These are phyloP conservation scores for Cystobasidiaceae sp. DNA, from an alignment of 1,284 basidiomycete genomes.

Conservation along the genomic window DNA sequence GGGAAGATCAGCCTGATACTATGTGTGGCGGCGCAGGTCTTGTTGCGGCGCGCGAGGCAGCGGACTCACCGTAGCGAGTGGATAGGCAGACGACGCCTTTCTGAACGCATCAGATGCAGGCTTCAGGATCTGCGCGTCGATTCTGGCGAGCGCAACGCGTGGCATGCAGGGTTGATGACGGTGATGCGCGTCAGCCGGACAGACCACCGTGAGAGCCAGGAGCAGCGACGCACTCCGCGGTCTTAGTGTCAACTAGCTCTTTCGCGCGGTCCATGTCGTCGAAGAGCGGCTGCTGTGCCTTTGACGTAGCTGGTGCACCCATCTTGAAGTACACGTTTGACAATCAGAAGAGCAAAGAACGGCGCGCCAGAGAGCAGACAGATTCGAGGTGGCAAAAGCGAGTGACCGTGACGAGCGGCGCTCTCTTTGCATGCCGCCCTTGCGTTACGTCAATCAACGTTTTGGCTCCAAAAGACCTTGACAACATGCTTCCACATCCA, in stretches of 20 bases:
- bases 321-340: not conserved
- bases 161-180: no score
- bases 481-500: slow-evolving; percentile 80
- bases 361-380: not conserved
- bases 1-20: slow-evolving; percentile 8
- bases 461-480: slow-evolving; percentile 61
- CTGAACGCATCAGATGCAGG: slow-evolving; percentile 10
- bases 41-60: not conserved
- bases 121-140: slow-evolving; percentile 4
- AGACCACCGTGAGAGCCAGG: not conserved
- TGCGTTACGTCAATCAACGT: not conserved
- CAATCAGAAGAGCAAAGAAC: not conserved
- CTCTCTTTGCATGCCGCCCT: not conserved
- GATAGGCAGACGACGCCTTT: not conserved
- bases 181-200: not conserved
- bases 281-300: slow-evolving; percentile 9
- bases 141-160: not conserved
- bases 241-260: slow-evolving; percentile 1
- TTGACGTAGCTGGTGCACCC: slow-evolving; percentile 7
- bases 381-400: not conserved
- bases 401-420: not conserved
- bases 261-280: slow-evolving; percentile 7
- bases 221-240: not conserved
- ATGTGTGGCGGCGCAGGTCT: not conserved
- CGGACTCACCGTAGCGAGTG: slow-evolving; percentile 11